Conservation (phyloP, 2,329 filamentous ascomycete species). For the Colletotrichum orchidophilum region DNA sequence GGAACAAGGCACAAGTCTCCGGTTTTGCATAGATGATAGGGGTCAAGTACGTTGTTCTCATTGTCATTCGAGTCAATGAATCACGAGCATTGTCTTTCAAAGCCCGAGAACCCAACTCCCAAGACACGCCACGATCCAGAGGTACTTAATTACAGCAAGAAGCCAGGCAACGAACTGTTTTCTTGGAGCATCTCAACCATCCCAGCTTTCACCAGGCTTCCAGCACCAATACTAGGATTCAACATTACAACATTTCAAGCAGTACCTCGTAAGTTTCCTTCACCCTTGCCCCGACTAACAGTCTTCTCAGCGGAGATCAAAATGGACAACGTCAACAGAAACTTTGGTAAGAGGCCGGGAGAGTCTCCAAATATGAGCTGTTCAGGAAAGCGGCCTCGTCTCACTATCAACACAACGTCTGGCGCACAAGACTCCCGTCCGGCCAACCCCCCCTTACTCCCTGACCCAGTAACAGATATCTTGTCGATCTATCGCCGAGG, state of each 20-base stretch:
- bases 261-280: neutral
- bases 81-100: neutral
- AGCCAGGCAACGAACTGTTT: neutral
- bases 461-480: neutral
- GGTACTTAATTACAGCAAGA: neutral
- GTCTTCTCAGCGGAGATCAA: neutral
- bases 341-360: neutral
- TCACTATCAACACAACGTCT: neutral
- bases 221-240: neutral
- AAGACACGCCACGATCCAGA: neutral
- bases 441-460: neutral
- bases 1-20: accelerated
- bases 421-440: neutral
- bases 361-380: neutral
- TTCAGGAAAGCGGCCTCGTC: neutral
- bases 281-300: neutral
- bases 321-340: neutral
- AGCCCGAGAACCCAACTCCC: neutral
- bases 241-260: neutral
- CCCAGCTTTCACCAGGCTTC: neutral
- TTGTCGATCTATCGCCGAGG: neutral
- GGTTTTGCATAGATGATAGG: neutral
- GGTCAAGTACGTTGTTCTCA: neutral
- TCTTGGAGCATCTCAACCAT: neutral
- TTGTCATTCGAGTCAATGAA: neutral